Evolutionary conservation across 805 yeast species (phyloP), one percentile per base, ranked within the genome.

Genomic region (Nakazawaea holstii): DNA sequence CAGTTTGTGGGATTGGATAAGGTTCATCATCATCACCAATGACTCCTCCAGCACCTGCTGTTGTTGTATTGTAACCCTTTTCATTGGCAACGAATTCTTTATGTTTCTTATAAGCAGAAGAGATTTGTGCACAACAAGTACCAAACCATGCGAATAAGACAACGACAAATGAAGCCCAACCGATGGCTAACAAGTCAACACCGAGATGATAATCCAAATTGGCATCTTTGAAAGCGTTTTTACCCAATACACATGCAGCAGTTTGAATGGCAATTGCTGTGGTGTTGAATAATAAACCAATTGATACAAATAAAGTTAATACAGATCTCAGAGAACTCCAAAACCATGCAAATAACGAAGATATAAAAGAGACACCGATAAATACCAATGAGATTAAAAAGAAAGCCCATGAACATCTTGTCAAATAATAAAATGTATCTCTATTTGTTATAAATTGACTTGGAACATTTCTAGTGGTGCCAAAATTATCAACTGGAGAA

Each of bases 221-320:
- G 28, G 64, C 76, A 50, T 68, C 61, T 35, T 64, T 59, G 76
- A 91, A 91, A 27, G 84, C 83, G 57, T 80, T 72, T 61, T 74
- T 82, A 41, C 87, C 94, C 69, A 86, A 60, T n/a, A 84, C 95
- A 52, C 76, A 65, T 39, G 78, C 86, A 2, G 95, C 94, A 31
- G 96, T 88, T 62, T 80, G 77, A 59, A 84, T 69, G 10, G 87
- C 69, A 39, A 85, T 84, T 46, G 84, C 87, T 43, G 83, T 82
- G 35, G 78, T 68, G 50, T 70, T 66, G 61, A 80, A 77, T 43
- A 85, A 48, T 40, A 77, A 62, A 30, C 79, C 87, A 44, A 81
- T 52, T 2, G 70, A 45, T 41, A 74, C 68, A 54, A 84, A 74
- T 52, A 76, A 68, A 48, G 79, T 69, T 29, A 76, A 74, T 35